Evolutionary conservation across 2,329 filamentous ascomycete genomes (phyloP).

Genomic region (Fusarium anguioides): DNA sequence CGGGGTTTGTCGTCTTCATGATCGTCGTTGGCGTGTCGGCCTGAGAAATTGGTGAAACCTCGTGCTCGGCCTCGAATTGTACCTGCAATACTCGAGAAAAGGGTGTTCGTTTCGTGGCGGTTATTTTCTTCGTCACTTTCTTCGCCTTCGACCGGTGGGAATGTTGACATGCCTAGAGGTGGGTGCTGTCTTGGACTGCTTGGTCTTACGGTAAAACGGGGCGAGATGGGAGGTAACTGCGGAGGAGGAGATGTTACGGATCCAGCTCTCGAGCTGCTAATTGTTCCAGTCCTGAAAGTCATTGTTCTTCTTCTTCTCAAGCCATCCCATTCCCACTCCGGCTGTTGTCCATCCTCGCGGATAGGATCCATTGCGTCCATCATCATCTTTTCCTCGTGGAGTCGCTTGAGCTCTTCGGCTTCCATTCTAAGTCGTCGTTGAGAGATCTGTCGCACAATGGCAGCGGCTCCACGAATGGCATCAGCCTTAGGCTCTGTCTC

Average conservation of each 20-base stretch:
- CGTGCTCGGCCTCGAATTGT: slow-evolving; percentile 57
- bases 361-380: slow-evolving; percentile 78
- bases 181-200: slow-evolving; percentile 49
- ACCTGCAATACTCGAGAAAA: slow-evolving; percentile 67
- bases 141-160: slow-evolving; percentile 73
- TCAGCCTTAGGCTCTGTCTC: slow-evolving; percentile 97
- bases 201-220: slow-evolving; percentile 30
- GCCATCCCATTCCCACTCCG: slow-evolving; percentile 87
- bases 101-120: slow-evolving; percentile 59
- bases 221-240: slow-evolving; percentile 42
- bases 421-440: slow-evolving; percentile 80
- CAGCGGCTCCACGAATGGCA: slow-evolving; percentile 89
- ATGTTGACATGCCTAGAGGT: slow-evolving; percentile 82
- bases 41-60: slow-evolving; percentile 50
- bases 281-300: slow-evolving; percentile 41
- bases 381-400: slow-evolving; percentile 80
- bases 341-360: slow-evolving; percentile 74
- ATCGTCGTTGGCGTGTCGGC: slow-evolving; percentile 50
- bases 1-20: slow-evolving; percentile 57
- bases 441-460: slow-evolving; percentile 87
- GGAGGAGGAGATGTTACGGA: slow-evolving; percentile 45
- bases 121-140: slow-evolving; percentile 61
- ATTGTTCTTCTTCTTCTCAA: slow-evolving; percentile 77
- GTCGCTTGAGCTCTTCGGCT: slow-evolving; percentile 78
- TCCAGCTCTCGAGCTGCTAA: slow-evolving; percentile 48